phyloP scores from a whole-genome alignment of 495 filamentous ascomycete species.

The Bryoglossum gracile region DNA sequence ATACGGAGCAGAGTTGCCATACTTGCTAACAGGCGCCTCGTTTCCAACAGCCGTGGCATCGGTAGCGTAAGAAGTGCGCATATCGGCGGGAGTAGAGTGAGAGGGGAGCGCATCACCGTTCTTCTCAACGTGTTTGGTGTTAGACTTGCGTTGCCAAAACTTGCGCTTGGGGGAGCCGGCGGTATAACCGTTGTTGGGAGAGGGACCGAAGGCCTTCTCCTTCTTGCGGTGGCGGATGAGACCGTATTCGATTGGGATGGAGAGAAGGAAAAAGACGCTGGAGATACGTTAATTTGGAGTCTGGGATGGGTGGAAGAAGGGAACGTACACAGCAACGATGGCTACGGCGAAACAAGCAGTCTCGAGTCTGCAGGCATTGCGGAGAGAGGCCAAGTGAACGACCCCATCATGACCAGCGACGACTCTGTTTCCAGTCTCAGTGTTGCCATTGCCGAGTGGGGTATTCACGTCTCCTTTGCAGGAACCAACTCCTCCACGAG shows the following conservation, averaged over 20 bases:
- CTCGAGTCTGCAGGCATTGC: slow-evolving; percentile 60
- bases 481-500: slow-evolving; percentile 51
- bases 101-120: slow-evolving; percentile 26
- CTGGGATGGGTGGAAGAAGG: background rate
- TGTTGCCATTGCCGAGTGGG: slow-evolving; percentile 54
- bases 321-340: slow-evolving; percentile 67
- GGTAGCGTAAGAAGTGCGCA: slow-evolving; percentile 16
- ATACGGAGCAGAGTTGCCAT: slow-evolving; percentile 8
- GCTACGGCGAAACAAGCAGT: slow-evolving; percentile 69
- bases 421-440: slow-evolving; percentile 30
- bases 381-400: slow-evolving; percentile 39
- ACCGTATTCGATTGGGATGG: slow-evolving; percentile 53
- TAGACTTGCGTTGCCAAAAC: slow-evolving; percentile 41
- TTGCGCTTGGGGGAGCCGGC: slow-evolving; percentile 46
- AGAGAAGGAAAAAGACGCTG: slow-evolving; percentile 62
- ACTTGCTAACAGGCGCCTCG: slow-evolving; percentile 16
- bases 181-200: slow-evolving; percentile 71
- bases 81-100: slow-evolving; percentile 20
- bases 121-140: slow-evolving; percentile 37
- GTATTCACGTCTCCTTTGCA: slow-evolving; percentile 61
- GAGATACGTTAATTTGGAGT: too few species aligned
- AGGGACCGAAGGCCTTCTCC: slow-evolving; percentile 73
- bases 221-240: slow-evolving; percentile 64
- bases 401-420: slow-evolving; percentile 32
- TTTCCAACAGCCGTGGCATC: slow-evolving; percentile 20